phyloP scores from a whole-genome alignment of 805 yeast species.

The Suhomyces canberraensis region DNA sequence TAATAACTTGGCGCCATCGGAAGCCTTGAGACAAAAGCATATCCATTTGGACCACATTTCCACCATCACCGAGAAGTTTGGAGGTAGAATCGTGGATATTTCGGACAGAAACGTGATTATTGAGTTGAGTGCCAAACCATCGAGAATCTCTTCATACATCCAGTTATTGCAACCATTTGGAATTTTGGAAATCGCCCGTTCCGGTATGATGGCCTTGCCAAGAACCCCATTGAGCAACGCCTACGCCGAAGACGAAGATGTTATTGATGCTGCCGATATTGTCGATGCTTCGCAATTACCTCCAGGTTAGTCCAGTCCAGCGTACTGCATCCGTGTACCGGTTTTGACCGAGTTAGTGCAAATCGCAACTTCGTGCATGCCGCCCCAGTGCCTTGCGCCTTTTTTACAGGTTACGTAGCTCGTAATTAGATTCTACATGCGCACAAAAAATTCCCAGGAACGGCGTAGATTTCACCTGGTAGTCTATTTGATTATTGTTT shows the following conservation, averaged over 20 bases:
- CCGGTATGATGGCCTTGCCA: conserved; percentile 98
- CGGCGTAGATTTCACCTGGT: too few species aligned
- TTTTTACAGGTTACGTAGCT: too few species aligned
- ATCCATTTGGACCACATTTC: conserved; percentile 82
- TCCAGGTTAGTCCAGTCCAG: conserved; percentile 79
- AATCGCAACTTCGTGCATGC: too few species aligned
- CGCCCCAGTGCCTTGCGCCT: too few species aligned
- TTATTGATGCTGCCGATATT: conserved; percentile 57
- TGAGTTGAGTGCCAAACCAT: conserved; percentile 92
- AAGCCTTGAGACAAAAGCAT: conserved; percentile 92
- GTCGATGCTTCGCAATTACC: conserved; percentile 91
- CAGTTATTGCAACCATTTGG: conserved; percentile 94
- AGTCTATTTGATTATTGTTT: too few species aligned
- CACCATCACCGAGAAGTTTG: conserved; percentile 78
- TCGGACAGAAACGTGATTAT: conserved; percentile 91
- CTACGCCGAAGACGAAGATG: conserved; percentile 38
- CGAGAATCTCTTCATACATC: conserved; percentile 81
- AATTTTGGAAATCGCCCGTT: conserved; percentile 90
- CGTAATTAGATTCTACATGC: too few species aligned
- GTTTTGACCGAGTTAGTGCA: too few species aligned
- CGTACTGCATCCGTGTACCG: too few species aligned
- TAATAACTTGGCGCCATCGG: conserved; percentile 81
- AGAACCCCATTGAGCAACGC: conserved; percentile 78
- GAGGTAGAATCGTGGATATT: conserved; percentile 89
- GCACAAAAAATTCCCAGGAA: too few species aligned